phyloP scores from a whole-genome alignment of 306 rosid genomes.

The Ormosia emarginata region DNA sequence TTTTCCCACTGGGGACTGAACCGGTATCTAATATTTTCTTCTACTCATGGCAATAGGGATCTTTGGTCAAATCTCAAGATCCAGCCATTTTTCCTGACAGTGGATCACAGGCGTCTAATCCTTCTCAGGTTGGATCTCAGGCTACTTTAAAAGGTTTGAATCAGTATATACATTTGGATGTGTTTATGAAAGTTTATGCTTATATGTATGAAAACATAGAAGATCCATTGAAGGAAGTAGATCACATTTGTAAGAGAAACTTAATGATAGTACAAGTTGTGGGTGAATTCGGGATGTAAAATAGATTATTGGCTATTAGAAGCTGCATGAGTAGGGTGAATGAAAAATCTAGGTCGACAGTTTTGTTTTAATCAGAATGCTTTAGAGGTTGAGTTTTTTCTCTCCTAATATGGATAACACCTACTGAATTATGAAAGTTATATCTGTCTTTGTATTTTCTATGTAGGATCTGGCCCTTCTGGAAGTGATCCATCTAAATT shows the following conservation, averaged over 20 bases:
- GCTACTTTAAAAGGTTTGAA: conserved; percentile 64
- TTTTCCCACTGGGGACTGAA: not conserved
- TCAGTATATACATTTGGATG: not conserved
- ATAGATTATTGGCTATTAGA: conserved; percentile 1
- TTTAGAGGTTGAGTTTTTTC: conserved; percentile 12
- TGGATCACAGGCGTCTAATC: conserved; percentile 55
- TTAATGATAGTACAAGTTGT: not conserved
- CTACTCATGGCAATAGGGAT: conserved; percentile 46
- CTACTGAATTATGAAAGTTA: not conserved
- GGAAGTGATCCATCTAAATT: conserved; percentile 56
- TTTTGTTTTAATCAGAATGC: not conserved
- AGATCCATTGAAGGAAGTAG: not conserved
- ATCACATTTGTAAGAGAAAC: not conserved
- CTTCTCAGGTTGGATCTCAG: conserved; percentile 45
- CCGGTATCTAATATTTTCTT: conserved; percentile 19
- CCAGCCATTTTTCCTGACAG: conserved; percentile 45
- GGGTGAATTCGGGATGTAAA: not conserved
- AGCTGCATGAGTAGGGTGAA: not conserved
- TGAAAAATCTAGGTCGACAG: not conserved
- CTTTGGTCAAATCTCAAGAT: conserved; percentile 51
- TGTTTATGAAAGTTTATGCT: conserved; percentile 16
- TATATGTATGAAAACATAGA: not conserved
- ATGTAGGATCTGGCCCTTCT: conserved; percentile 43
- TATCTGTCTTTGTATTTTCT: conserved; percentile 11
- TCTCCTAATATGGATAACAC: conserved; percentile 8